These are phyloP conservation scores for Suillus plorans DNA, from an alignment of 768 basidiomycete genomes.

Conservation along the genomic window DNA sequence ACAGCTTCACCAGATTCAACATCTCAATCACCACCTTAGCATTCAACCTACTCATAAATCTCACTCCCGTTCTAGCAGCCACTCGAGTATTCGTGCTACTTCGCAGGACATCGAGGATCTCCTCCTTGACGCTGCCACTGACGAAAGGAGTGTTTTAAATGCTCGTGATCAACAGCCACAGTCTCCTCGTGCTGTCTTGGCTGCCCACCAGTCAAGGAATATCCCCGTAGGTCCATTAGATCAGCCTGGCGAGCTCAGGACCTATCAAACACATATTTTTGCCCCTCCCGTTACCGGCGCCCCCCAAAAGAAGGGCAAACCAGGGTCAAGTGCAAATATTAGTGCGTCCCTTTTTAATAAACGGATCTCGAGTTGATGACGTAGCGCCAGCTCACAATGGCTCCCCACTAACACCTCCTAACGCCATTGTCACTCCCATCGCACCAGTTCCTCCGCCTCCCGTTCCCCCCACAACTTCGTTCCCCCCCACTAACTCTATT, in stretches of 20 bases:
- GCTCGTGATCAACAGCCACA: constrained; percentile 30
- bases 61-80: constrained; percentile 33
- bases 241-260: constrained; percentile 37
- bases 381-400: constrained; percentile 1
- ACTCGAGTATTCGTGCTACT: constrained; percentile 35
- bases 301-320: constrained; percentile 66
- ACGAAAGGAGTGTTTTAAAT: constrained; percentile 27
- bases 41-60: constrained; percentile 13
- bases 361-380: constrained; percentile 1
- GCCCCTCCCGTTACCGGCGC: constrained; percentile 74
- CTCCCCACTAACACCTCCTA: constrained; percentile 10
- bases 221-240: constrained; percentile 30
- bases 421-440: background rate
- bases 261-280: constrained; percentile 68
- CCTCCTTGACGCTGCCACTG: constrained; percentile 44
- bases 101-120: constrained; percentile 44
- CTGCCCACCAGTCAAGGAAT: constrained; percentile 32
- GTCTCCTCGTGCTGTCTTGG: constrained; percentile 27
- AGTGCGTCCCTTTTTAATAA: constrained; percentile 18
- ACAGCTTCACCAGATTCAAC: constrained; percentile 24
- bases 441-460: constrained; percentile 2
- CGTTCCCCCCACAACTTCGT: constrained; percentile 17
- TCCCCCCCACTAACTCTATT: constrained; percentile 44
- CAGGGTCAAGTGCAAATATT: constrained; percentile 19
- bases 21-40: background rate